These are phyloP conservation scores for Coniochaeta pulveracea DNA, from an alignment of 2,329 filamentous ascomycete species.

Conservation along the genomic window DNA sequence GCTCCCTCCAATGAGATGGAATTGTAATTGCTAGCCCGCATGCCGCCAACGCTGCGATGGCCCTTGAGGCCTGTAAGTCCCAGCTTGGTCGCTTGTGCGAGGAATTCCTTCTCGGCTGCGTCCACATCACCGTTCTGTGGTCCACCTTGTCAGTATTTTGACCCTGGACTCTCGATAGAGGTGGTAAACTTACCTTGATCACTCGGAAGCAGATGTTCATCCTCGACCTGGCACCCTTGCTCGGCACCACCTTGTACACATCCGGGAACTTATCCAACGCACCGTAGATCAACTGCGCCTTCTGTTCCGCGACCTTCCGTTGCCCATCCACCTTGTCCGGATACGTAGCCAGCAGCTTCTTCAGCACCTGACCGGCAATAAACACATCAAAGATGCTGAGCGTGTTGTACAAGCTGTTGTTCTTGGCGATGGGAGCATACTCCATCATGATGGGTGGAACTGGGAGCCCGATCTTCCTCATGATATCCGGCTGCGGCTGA, in stretches of 20 bases:
- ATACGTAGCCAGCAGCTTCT: conserved; percentile 55
- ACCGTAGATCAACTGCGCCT: conserved; percentile 66
- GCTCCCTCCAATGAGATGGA: conserved; percentile 59
- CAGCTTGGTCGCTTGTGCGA: conserved; percentile 56
- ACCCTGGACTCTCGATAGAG: not conserved
- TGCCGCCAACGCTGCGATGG: conserved; percentile 76
- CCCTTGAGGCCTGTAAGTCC: conserved; percentile 77
- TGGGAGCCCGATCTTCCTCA: conserved; percentile 66
- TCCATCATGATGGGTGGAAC: conserved; percentile 70
- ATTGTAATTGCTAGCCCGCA: conserved; percentile 84
- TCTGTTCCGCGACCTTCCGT: conserved; percentile 59
- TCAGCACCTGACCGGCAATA: conserved; percentile 80
- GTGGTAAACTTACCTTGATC: conserved; percentile 25
- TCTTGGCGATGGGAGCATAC: conserved; percentile 79
- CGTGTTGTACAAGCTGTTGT: conserved; percentile 94
- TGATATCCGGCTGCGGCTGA: conserved; percentile 55
- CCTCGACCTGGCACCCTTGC: conserved; percentile 63
- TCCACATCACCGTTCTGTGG: conserved; percentile 46
- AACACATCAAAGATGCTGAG: conserved; percentile 89
- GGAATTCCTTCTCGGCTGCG: conserved; percentile 67
- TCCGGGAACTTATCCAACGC: conserved; percentile 63
- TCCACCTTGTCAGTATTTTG: no score
- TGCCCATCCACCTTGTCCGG: conserved; percentile 66
- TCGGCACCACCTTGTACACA: conserved; percentile 67
- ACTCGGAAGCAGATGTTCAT: conserved; percentile 97